Evolutionary conservation across 345 rosid genomes (phyloP).

Genomic region (Cochlearia excelsa): DNA sequence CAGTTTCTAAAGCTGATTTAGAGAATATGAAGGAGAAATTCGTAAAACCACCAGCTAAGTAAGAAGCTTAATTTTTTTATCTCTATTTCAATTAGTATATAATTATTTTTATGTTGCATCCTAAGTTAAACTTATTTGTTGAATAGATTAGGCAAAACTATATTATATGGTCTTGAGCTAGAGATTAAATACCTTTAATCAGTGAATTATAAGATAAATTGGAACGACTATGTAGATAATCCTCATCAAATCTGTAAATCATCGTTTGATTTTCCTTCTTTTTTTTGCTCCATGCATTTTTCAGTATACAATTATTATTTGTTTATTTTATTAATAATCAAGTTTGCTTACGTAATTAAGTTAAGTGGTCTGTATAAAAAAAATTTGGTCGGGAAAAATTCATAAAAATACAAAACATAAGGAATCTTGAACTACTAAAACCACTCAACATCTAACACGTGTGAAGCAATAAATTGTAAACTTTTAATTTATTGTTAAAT

Average conservation of each 20-base stretch:
- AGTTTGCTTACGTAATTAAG: background rate
- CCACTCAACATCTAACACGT: conserved; percentile 36
- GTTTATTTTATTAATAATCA: background rate
- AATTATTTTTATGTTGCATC: too few relatives aligned
- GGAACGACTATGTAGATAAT: conserved; percentile 4
- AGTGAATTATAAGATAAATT: background rate
- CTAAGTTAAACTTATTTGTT: too few relatives aligned
- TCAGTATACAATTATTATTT: conserved; percentile 1
- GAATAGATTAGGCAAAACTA: too few relatives aligned
- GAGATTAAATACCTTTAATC: background rate
- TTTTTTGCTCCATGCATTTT: conserved; percentile 3
- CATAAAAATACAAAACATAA: conserved; percentile 60
- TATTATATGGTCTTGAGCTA: too few relatives aligned
- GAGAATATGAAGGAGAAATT: conserved; percentile 40
- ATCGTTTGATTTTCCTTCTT: background rate
- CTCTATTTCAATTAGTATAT: background rate
- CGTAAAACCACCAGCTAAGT: conserved; percentile 64
- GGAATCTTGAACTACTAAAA: conserved; percentile 52
- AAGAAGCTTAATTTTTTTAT: conserved; percentile 20
- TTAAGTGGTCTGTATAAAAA: conserved; percentile 12
- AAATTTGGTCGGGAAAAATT: conserved; percentile 57
- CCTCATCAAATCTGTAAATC: conserved; percentile 6
- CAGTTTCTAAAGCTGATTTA: conserved; percentile 19
- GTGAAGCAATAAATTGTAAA: background rate
- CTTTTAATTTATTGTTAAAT: background rate